These are phyloP conservation scores for Salix caprea DNA, from an alignment of 345 rosid genomes.

Conservation along the genomic window DNA sequence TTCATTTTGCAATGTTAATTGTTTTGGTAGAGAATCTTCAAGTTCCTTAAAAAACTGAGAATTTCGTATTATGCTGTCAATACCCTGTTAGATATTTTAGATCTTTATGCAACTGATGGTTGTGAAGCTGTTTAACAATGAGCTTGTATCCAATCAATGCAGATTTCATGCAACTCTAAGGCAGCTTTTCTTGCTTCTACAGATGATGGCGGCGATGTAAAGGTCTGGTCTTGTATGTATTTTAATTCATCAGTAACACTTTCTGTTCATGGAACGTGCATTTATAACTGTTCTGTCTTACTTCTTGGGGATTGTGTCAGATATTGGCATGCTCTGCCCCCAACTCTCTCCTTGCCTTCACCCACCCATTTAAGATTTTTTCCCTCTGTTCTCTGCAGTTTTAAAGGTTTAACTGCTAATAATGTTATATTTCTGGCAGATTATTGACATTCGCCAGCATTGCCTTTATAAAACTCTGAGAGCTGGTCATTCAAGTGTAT, in stretches of 20 bases:
- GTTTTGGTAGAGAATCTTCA: no score
- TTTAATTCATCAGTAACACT: neutral
- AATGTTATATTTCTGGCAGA: conserved; percentile 42
- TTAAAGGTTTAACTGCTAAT: conserved; percentile 4
- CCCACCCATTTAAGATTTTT: neutral
- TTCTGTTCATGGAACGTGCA: neutral
- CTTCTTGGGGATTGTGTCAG: neutral
- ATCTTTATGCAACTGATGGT: no score
- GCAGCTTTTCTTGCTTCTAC: conserved; percentile 78
- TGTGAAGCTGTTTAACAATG: neutral
- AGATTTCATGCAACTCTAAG: conserved; percentile 66
- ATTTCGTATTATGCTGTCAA: no score
- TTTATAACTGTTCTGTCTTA: neutral
- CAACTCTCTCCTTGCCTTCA: no score
- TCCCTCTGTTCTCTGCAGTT: neutral
- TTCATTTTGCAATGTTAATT: no score
- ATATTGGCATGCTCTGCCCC: no score
- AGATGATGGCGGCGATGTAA: conserved; percentile 80
- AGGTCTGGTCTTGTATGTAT: conserved; percentile 59
- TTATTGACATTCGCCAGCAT: conserved; percentile 63
- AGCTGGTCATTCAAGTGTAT: conserved; percentile 86
- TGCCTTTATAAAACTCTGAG: conserved; percentile 76
- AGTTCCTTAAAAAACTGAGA: no score
- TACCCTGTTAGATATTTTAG: no score
- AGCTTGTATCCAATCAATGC: conserved; percentile 12